Conservation (phyloP, 2,329 filamentous ascomycete genomes). For the Plenodomus biglobosus region DNA sequence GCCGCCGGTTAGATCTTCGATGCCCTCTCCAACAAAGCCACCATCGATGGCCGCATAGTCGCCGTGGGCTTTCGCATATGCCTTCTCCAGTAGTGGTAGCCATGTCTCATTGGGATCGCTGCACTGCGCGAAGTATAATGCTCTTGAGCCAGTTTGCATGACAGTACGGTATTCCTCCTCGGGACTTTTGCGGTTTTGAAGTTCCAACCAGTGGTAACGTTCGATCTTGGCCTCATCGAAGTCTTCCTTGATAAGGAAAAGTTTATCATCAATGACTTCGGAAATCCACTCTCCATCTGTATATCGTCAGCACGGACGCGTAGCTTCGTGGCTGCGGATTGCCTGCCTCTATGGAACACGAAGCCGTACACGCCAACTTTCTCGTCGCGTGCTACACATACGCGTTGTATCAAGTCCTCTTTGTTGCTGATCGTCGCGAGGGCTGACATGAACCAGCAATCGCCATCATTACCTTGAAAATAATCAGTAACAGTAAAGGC, state of each 20-base stretch:
- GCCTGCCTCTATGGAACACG: constrained; percentile 69
- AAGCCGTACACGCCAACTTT: constrained; percentile 81
- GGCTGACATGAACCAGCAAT: constrained; percentile 86
- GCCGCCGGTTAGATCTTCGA: constrained; percentile 65
- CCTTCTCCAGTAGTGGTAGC: constrained; percentile 79
- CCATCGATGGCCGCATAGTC: constrained; percentile 76
- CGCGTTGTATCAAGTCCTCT: constrained; percentile 66
- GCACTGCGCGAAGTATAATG: constrained; percentile 77
- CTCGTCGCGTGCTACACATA: constrained; percentile 73
- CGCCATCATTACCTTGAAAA: constrained; percentile 64
- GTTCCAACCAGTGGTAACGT: constrained; percentile 71
- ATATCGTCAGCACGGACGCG: constrained; percentile 23
- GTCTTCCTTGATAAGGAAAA: constrained; percentile 79
- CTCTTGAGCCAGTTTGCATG: constrained; percentile 74
- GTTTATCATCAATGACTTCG: constrained; percentile 87
- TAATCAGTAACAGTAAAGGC: not conserved
- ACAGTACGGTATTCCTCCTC: constrained; percentile 68
- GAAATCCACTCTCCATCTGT: constrained; percentile 86
- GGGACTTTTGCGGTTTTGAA: constrained; percentile 68
- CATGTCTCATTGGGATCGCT: constrained; percentile 78
- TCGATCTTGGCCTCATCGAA: constrained; percentile 76
- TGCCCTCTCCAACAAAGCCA: constrained; percentile 67
- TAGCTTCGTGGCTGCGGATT: constrained; percentile 1
- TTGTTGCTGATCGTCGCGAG: constrained; percentile 77
- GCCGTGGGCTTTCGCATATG: constrained; percentile 81